These are phyloP conservation scores for Platanthera zijinensis DNA, from an alignment of 106 monocot genomes.

Conservation along the genomic window DNA sequence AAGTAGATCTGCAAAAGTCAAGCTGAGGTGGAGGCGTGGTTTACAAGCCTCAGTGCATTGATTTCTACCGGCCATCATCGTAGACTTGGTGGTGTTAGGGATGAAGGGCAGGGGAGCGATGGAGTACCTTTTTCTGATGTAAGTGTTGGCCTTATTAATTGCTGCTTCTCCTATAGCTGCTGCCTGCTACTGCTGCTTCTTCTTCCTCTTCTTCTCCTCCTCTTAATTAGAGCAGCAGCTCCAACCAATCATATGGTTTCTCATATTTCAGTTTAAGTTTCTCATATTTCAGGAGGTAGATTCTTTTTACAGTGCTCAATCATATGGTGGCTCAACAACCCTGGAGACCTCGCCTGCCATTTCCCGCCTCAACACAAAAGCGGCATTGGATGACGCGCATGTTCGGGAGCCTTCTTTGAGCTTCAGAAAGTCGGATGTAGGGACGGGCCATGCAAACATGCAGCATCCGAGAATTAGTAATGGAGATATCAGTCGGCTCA, in stretches of 20 bases:
- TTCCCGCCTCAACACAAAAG: neutral
- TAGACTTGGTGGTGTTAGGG: slow-evolving; percentile 7
- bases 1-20: slow-evolving; percentile 56
- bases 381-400: slow-evolving; percentile 8
- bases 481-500: slow-evolving; percentile 42
- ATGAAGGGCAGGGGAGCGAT: slow-evolving; percentile 24
- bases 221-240: neutral
- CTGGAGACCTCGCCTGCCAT: slow-evolving; percentile 21
- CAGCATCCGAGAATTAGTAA: slow-evolving; percentile 47
- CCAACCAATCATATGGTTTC: no score
- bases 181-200: neutral
- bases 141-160: slow-evolving; percentile 5
- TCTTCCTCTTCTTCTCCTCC: neutral
- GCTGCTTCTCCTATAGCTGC: no score
- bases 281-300: slow-evolving; percentile 37
- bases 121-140: slow-evolving; percentile 34
- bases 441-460: slow-evolving; percentile 57
- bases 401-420: slow-evolving; percentile 21
- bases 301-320: slow-evolving; percentile 27
- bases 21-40: slow-evolving; percentile 61
- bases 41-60: slow-evolving; percentile 41
- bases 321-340: slow-evolving; percentile 18
- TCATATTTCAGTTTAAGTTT: no score
- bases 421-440: slow-evolving; percentile 59
- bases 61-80: slow-evolving; percentile 22